Evolutionary conservation across 1,284 basidiomycete genomes (phyloP), one percentile per base, ranked within the genome.

Genomic region (Wolfiporia cocos): DNA sequence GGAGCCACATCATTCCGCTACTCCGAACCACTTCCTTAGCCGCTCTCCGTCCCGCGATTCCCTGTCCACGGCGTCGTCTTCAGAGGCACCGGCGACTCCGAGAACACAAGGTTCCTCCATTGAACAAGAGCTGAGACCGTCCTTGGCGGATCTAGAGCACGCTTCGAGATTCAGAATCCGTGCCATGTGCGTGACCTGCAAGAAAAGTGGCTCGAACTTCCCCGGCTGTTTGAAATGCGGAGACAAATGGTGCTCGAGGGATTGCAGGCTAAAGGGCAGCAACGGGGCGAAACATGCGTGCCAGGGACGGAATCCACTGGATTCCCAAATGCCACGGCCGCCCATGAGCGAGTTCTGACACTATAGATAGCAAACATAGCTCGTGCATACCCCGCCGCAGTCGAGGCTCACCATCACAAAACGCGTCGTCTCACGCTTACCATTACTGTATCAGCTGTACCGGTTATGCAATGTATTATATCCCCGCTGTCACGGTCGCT

Each of bases 201-300:
- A 63, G 32, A 76, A 71, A 50, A 46, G 55, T 2, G 83, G 84
- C 0, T 61, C 65, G 22, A 79, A 83, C 52, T 86, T 73, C 57
- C 82, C 83, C 10, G 70, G 71, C 23, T 86, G 83, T 57, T 66
- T 73, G 3, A 76, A 71, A 50, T 86, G 83, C 53, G 67, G 69
- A 12, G 70, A 74, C 37, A 71, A 65, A 59, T 86, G 82, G 81
- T 86, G 83, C 52, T 85, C 81, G 34, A 68, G 84, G 42, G 64
- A 74, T 34, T 86, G 83, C 57, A 68, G 82, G 44, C 53, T 83
- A 41, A 63, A 66, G 34, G 71, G 46, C 10, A 45, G 66, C 24
- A 67, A 70, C 32, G 41, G 41, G 28, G 70, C 43, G 54, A 69
- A 70, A 49, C 80, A 81, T 56, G 47, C 43, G 10, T 57, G 53